Percentiles rank a stretch among this genome's conserved stretches.
phyloP scores from a whole-genome alignment of 176 grass and related monocot genomes.

The Zea mays region Zm-B73-REFERENCE-NAM-5.0 NC_050098.1:181604501-181605000 shows the following conservation, averaged over 20 bases:
- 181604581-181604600: conserved; percentile 79
- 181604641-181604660: too few relatives aligned
- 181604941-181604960: too few relatives aligned
- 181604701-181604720: too few relatives aligned
- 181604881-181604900: conserved; percentile 32
- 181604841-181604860: conserved; percentile 21
- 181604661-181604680: too few relatives aligned
- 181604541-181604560: conserved; percentile 44
- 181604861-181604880: not conserved
- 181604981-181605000: too few relatives aligned
- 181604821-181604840: not conserved
- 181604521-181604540: not conserved
- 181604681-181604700: too few relatives aligned
- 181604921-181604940: conserved; percentile 99
- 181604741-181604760: too few relatives aligned
- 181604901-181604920: conserved; percentile 68
- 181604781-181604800: too few relatives aligned
- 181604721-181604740: too few relatives aligned
- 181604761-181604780: too few relatives aligned
- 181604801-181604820: conserved; percentile 18
- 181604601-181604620: conserved; percentile 25
- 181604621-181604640: not conserved
- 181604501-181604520: not conserved
- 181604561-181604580: conserved; percentile 91
- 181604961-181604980: too few relatives aligned